phyloP scores from a whole-genome alignment of 108 stramenopile genomes.

The Nitzschia palea region DNA sequence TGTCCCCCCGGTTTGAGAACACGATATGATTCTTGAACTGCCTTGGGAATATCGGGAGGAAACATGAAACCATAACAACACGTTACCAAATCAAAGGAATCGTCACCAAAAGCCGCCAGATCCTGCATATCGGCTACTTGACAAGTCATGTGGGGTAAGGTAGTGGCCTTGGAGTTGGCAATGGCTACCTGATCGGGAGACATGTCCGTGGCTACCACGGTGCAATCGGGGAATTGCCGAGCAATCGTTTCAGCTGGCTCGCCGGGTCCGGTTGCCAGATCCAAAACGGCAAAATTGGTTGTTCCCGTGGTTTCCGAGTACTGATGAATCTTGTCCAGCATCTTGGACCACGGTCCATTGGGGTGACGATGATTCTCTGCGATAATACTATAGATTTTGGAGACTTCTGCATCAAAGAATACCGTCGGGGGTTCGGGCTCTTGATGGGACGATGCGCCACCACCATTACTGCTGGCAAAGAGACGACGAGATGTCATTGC shows the following conservation, averaged over 20 bases:
- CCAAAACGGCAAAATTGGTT: neutral
- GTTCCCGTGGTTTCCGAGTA: neutral
- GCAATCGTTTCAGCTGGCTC: constrained; percentile 1
- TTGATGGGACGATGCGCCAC: no score
- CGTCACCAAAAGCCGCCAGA: neutral
- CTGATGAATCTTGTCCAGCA: neutral
- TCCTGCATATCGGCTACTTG: neutral
- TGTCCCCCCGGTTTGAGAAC: constrained; percentile 15
- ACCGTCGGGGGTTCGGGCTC: no score
- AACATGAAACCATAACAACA: neutral
- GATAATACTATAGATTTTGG: neutral
- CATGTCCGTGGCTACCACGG: neutral
- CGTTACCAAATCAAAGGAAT: neutral
- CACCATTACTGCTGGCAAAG: no score
- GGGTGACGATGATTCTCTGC: constrained; percentile 3
- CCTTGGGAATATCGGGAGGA: neutral
- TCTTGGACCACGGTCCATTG: neutral
- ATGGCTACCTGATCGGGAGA: neutral
- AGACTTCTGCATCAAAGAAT: constrained; percentile 1
- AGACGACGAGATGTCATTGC: no score
- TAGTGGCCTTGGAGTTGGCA: no score
- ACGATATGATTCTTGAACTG: constrained; percentile 1
- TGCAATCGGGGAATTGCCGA: neutral
- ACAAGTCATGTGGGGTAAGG: neutral
- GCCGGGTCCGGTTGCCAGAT: constrained; percentile 1